These are phyloP conservation scores for Colletotrichum magnum DNA, from an alignment of 2,329 filamentous ascomycete species.

Conservation along the genomic window DNA sequence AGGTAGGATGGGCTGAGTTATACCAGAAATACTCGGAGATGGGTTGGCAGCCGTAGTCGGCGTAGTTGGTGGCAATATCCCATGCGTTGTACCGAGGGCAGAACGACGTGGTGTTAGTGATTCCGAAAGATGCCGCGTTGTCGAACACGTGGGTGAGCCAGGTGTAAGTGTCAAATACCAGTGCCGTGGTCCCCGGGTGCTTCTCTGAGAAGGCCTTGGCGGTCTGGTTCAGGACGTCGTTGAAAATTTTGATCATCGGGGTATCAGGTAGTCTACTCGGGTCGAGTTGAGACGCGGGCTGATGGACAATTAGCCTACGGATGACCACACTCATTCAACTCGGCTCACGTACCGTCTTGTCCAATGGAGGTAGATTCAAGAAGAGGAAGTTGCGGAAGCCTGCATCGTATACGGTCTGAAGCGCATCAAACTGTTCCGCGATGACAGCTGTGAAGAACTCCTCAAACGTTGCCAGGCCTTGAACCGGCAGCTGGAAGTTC, in stretches of 20 bases:
- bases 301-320: background rate
- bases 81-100: constrained; percentile 45
- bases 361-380: constrained; percentile 65
- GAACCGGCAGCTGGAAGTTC: constrained; percentile 6
- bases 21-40: constrained; percentile 51
- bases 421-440: constrained; percentile 16
- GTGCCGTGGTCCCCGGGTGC: constrained; percentile 41
- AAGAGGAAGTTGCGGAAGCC: constrained; percentile 66
- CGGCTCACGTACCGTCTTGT: constrained; percentile 38
- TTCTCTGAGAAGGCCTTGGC: constrained; percentile 50
- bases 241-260: constrained; percentile 26
- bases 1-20: constrained; percentile 46
- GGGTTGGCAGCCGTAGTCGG: constrained; percentile 47
- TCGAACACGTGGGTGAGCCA: constrained; percentile 49
- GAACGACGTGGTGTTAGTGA: constrained; percentile 48
- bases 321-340: background rate
- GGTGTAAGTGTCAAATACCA: constrained; percentile 51
- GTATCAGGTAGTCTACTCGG: constrained; percentile 7
- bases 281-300: constrained; percentile 26
- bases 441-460: constrained; percentile 29
- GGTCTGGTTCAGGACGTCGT: constrained; percentile 20
- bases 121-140: constrained; percentile 45
- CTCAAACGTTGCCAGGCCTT: background rate
- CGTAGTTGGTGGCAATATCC: constrained; percentile 44
- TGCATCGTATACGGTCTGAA: constrained; percentile 60